These are phyloP conservation scores for Tetrapyrgos nigripes DNA, from an alignment of 1,284 basidiomycete genomes.

Conservation along the genomic window DNA sequence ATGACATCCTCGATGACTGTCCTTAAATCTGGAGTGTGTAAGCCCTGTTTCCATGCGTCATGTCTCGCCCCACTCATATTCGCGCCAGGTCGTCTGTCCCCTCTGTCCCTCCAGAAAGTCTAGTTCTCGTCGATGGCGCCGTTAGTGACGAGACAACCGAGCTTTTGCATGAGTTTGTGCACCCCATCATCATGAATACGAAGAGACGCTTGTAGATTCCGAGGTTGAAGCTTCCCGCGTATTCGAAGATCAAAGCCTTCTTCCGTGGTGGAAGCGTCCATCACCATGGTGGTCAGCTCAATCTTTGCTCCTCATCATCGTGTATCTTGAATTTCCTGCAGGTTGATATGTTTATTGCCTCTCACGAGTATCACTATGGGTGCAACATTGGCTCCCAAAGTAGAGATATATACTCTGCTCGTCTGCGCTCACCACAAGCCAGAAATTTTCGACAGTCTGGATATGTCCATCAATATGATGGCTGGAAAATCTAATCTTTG, in stretches of 20 bases:
- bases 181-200: slow-evolving; percentile 44
- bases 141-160: slow-evolving; percentile 54
- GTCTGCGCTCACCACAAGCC: slow-evolving; percentile 61
- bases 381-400: slow-evolving; percentile 65
- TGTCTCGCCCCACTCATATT: slow-evolving; percentile 6
- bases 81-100: slow-evolving; percentile 15
- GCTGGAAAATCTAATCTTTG: slow-evolving; percentile 46
- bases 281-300: slow-evolving; percentile 70
- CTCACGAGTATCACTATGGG: slow-evolving; percentile 59
- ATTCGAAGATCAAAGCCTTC: slow-evolving; percentile 34
- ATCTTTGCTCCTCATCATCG: background rate
- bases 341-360: slow-evolving; percentile 63
- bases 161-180: slow-evolving; percentile 53
- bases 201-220: slow-evolving; percentile 41
- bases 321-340: slow-evolving; percentile 28
- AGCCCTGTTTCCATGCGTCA: background rate
- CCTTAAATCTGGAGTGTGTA: no score
- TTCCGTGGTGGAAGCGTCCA: slow-evolving; percentile 75
- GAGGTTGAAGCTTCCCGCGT: slow-evolving; percentile 28
- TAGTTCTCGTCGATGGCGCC: slow-evolving; percentile 50
- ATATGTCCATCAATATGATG: slow-evolving; percentile 7
- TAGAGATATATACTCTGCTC: slow-evolving; percentile 67
- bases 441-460: slow-evolving; percentile 45
- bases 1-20: no score
- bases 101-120: slow-evolving; percentile 38